Evolutionary conservation across 352 stramenopile genomes (phyloP).

Genomic region (Phytophthora fragariaefolia): DNA sequence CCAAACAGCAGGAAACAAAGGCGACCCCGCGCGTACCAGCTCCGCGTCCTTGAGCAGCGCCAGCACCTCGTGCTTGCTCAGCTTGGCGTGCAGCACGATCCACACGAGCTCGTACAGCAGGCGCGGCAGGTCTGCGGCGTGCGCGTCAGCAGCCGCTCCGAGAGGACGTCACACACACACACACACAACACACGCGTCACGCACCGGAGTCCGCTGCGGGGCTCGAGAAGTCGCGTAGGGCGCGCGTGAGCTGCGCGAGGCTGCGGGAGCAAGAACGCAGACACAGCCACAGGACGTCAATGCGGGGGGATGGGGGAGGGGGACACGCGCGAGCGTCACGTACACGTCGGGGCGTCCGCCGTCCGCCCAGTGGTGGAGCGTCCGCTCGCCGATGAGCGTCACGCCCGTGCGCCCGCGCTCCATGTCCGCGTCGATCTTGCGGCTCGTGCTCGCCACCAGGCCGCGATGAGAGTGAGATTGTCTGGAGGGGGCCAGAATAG

Average conservation of each 20-base stretch:
- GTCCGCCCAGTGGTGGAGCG: constrained; percentile 73
- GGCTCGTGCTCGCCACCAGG: constrained; percentile 15
- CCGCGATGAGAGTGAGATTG: constrained; percentile 8
- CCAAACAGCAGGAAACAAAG: too few relatives aligned
- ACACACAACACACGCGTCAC: too few relatives aligned
- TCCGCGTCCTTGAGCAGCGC: constrained; percentile 72
- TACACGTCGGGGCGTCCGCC: constrained; percentile 64
- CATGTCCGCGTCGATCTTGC: constrained; percentile 36
- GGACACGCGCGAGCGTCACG: constrained; percentile 14
- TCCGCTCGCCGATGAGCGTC: constrained; percentile 59
- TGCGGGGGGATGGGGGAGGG: neutral
- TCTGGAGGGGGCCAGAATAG: constrained; percentile 7
- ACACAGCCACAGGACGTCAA: constrained; percentile 11
- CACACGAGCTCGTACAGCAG: constrained; percentile 84
- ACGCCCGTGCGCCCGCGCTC: constrained; percentile 33
- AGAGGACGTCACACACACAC: constrained; percentile 4
- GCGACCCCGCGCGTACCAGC: constrained; percentile 53
- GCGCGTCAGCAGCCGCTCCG: neutral
- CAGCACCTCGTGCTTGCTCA: constrained; percentile 75
- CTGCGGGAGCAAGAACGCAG: constrained; percentile 26
- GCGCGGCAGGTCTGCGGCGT: constrained; percentile 51
- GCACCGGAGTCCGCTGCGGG: constrained; percentile 40
- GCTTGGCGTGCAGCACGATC: constrained; percentile 72
- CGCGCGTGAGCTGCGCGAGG: constrained; percentile 42
- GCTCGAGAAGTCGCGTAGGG: constrained; percentile 44